Percentiles rank a stretch among this genome's conserved stretches.
Conservation (phyloP, 2,329 filamentous ascomycete species). For the Aulographum hederae region DNA sequence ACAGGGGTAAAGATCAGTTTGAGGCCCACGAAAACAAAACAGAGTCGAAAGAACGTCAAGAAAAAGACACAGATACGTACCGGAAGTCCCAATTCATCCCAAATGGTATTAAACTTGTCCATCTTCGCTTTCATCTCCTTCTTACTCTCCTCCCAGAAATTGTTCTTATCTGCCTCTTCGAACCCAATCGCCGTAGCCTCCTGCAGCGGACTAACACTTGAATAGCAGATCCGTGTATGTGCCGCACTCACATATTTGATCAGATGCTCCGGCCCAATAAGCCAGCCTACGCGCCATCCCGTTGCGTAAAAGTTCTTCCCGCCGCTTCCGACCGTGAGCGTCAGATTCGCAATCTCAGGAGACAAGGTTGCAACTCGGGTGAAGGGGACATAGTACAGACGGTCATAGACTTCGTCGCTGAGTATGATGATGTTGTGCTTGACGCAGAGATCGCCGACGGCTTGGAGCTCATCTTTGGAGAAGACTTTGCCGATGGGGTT, state of each 20-base stretch:
- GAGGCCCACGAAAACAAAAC: background rate
- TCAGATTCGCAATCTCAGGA: conserved; percentile 72
- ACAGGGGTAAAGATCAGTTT: background rate
- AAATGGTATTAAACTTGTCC: conserved; percentile 58
- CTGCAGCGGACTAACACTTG: conserved; percentile 79
- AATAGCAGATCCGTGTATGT: conserved; percentile 93
- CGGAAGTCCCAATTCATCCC: conserved; percentile 28
- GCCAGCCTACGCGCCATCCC: conserved; percentile 89
- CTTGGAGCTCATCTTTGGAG: conserved; percentile 62
- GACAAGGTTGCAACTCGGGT: conserved; percentile 82
- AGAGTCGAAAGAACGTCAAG: no score
- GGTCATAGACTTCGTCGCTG: conserved; percentile 58
- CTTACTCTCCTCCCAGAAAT: conserved; percentile 77
- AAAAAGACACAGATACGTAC: conserved; percentile 9
- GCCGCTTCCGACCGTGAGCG: conserved; percentile 83
- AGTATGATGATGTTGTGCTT: conserved; percentile 90
- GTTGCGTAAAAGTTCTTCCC: conserved; percentile 98
- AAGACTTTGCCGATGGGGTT: conserved; percentile 97
- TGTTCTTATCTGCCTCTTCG: conserved; percentile 65
- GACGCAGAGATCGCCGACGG: conserved; percentile 74
- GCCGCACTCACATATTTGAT: conserved; percentile 85
- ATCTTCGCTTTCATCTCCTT: conserved; percentile 82
- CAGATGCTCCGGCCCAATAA: conserved; percentile 75
- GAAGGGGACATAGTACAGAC: conserved; percentile 87
- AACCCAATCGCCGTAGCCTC: conserved; percentile 90